Base-by-base conservation (phyloP, 2,329 filamentous ascomycete genomes). In the Penicillium sp. region DNA sequence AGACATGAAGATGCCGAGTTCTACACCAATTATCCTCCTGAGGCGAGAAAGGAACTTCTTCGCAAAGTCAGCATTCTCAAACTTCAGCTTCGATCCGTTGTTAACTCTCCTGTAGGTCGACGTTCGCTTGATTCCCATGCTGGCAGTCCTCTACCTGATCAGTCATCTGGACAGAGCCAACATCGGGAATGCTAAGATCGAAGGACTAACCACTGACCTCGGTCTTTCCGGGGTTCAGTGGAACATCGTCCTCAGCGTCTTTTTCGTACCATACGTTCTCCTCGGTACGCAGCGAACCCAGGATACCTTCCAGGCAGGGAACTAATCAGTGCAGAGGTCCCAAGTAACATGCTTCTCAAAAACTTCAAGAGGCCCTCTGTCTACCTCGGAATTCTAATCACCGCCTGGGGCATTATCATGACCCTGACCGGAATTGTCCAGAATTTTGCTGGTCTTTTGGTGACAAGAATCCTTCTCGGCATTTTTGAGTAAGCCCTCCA, bases 381-480 rank as follows among this genome's bases (percentile, higher is more conserved):
- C 46, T 67, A 71, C 66, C 55, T 76, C 31, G 69, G 70, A 7
- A 68, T 73, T 23, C 52, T 58, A 23, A 71, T 73, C 64, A 61
- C 76, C 19, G 68, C 65, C 7, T 83, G 80, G 82, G 82, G 82
- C 0, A 72, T 79, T 46, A 79, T 84, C 3, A 78, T 81, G 72
- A 84, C 82, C 1, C 69, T 84, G 56, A 84, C 83, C 71, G 82
- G 82, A 13, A 69, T 83, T 76, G 48, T 78, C 4, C 75, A 82
- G 61, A 80, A 79, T 60, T 78, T 80, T 60, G 56, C 35, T 7
- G 51, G 35, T 13, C 15, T 54, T 69, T 73, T 54, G 13, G 21
- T 45, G 13, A 30, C 38, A 1, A 35, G 58, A 41, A 50, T 63
- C 8, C 29, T 63, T 1, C 53, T 60, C 5, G 56, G 61, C 44